Base-by-base conservation (phyloP, 345 rosid species). In the Erodium maritimum region DNA sequence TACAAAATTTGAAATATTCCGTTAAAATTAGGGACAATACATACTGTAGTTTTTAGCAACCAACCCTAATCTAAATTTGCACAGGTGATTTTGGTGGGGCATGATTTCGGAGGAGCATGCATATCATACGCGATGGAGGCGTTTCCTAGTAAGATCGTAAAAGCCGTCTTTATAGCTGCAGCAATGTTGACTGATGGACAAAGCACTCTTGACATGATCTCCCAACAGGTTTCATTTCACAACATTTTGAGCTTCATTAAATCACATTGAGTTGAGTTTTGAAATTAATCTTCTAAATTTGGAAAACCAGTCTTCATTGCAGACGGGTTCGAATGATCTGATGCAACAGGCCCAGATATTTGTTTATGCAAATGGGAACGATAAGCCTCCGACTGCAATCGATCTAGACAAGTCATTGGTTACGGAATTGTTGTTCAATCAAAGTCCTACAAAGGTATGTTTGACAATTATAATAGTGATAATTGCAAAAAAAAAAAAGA, bases 41-140 rank as follows among this genome's bases (percentile, higher is more conserved):
- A n/a, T n/a, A n/a, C n/a, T n/a, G n/a, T n/a, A n/a, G n/a, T n/a
- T n/a, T n/a, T n/a, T n/a, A n/a, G n/a, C n/a, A n/a, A n/a, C n/a
- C n/a, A n/a, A n/a, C n/a, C n/a, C n/a, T n/a, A n/a, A n/a, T 29
- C 37, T 29, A 29, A n/a, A 29, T 48, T 14, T 29, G 37, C 8
- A 78, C 79, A 93, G 99, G 95, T 85, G 67, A 79, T 93, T 59
- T 77, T 93, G 86, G 95, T 83, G 2, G 96, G 96, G 34, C 99
- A 89, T 13, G 96, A 93, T 75, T 82, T 93, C 62, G 99, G 97
- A 52, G 99, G 99, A 55, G 84, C 95, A 46, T 89, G 99, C 61
- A 59, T 85, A 59, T 85, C 95, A 12, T 82, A 83, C 57, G 91
- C 81, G 42, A 83, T 89, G 97, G 99, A 93, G 75, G 60, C 79